Evolutionary conservation across 345 rosid genomes (phyloP).

Genomic region (Mangifera indica): DNA sequence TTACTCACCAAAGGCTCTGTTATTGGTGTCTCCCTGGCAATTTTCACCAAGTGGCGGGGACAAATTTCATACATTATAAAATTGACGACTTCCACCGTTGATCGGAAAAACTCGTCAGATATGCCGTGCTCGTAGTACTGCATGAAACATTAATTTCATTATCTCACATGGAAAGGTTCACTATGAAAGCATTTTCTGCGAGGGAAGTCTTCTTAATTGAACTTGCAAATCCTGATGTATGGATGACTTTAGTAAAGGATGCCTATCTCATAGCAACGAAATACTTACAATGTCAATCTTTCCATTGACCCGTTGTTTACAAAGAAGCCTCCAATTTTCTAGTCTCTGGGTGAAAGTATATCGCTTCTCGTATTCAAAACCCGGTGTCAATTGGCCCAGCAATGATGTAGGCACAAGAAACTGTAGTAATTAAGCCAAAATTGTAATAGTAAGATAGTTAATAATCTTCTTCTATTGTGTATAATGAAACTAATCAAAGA

Average conservation of each 20-base stretch:
- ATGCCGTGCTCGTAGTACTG: constrained; percentile 10
- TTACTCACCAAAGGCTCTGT: background rate
- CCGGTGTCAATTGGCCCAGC: background rate
- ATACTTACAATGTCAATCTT: background rate
- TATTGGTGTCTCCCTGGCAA: background rate
- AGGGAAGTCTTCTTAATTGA: no score
- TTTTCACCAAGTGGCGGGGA: background rate
- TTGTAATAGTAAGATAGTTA: background rate
- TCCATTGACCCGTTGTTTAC: background rate
- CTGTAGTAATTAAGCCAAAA: background rate
- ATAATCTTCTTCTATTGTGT: no score
- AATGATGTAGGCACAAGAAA: background rate
- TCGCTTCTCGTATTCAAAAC: background rate
- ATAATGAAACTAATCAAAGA: no score
- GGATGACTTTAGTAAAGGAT: no score
- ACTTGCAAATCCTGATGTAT: no score
- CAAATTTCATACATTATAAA: background rate
- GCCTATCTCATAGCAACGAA: background rate
- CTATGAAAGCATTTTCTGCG: no score
- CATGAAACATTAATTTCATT: background rate
- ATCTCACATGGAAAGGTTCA: background rate
- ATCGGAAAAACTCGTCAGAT: background rate
- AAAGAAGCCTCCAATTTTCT: background rate
- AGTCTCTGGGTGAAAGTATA: background rate
- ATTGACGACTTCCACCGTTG: background rate